These are phyloP conservation scores for Wallacemonas rigidus DNA, from an alignment of 208 protist species.

Conservation along the genomic window DNA sequence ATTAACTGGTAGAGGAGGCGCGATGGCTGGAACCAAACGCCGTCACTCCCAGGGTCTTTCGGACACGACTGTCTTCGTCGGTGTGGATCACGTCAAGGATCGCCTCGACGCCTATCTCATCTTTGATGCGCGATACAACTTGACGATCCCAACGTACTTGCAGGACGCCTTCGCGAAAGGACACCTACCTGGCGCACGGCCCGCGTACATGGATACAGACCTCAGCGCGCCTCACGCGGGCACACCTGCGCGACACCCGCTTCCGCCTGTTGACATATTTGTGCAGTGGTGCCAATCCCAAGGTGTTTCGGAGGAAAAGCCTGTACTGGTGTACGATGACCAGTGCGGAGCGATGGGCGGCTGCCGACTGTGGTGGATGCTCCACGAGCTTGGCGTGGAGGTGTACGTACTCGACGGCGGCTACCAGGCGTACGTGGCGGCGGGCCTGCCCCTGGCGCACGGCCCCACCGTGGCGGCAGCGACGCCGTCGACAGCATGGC, in stretches of 20 bases:
- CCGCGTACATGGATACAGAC: constrained; percentile 60
- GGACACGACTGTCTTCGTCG: constrained; percentile 61
- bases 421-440: constrained; percentile 50
- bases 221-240: constrained; percentile 31
- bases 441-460: constrained; percentile 42
- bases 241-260: constrained; percentile 55
- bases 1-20: neutral
- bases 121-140: constrained; percentile 80
- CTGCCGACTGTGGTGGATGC: constrained; percentile 90
- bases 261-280: constrained; percentile 55
- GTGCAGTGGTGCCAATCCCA: constrained; percentile 59
- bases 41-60: neutral
- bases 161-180: constrained; percentile 56
- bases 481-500: constrained; percentile 36
- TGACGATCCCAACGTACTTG: constrained; percentile 23
- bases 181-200: constrained; percentile 48
- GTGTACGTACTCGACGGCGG: constrained; percentile 83
- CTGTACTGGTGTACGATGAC: constrained; percentile 88
- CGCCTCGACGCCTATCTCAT: constrained; percentile 44
- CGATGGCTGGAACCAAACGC: constrained; percentile 6
- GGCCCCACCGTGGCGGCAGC: constrained; percentile 19
- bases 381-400: constrained; percentile 74
- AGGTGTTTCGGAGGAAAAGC: constrained; percentile 37
- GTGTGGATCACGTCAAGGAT: constrained; percentile 43
- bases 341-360: constrained; percentile 71